Base-by-base conservation (phyloP, 202 grass and related monocot species). In the Carex arenaria region DNA sequence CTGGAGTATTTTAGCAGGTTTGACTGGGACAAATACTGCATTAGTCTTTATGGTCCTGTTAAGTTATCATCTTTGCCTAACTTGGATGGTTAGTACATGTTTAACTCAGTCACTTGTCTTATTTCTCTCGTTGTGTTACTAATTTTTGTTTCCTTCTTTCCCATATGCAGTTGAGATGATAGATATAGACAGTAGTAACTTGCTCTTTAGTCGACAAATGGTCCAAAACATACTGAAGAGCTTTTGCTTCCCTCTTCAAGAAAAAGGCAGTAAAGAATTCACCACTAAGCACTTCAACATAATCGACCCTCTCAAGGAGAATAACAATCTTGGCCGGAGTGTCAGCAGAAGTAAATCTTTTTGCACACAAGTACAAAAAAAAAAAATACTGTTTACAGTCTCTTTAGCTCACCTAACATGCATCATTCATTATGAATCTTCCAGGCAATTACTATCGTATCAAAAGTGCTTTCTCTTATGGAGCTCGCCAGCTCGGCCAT, bases 281-380 rank as follows among this genome's bases (percentile, higher is more conserved):
- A 67, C 55, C 59, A 17, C 64, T 14, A 98, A 95, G 86, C 68
- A 89, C 88, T 80, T 98, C 7, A 98, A 98, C 64, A 95, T 98
- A 81, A 90, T 95, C 38, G 96, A 98, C 85, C 96, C 96, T 18
- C 59, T 98, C 78, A 98, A 94, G 84, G 93, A 88, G 67, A 52
- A 85, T 83, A 98, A 98, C 84, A 98, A 98, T 90, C 96, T 98
- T 57, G 96, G 96, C 28, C 90, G 96, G 86, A 98, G 96, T 85
- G 88, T 98, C 36, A 95, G 92, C 91, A 93, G 36, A 98, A 90
- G 96, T 98, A 56, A 57, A 89, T 67, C 67, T 43, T 47, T 85
- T 74, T 34, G 62, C n/a, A 82, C 84, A 26, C 79, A 53, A 68
- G 63, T 5, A 69, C 18, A 66, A 43, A 34, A 34, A 34, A 26